Base-by-base conservation (phyloP, 768 basidiomycete genomes). In the Imleria badia region DNA sequence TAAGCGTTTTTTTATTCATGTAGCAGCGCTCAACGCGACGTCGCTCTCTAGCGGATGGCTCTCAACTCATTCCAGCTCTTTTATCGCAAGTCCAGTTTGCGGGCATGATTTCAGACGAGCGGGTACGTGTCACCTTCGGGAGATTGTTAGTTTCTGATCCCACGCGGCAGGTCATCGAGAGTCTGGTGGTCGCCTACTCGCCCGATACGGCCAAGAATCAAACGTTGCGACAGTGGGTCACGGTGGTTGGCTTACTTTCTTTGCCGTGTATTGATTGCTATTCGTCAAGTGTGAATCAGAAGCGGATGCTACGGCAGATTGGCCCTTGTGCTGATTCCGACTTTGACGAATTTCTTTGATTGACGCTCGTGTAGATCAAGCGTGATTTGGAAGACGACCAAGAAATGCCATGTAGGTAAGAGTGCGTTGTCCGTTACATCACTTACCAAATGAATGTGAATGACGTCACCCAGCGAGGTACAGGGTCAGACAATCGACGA, bases 231-330 rank as follows among this genome's bases (percentile, higher is more conserved):
- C 95, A 98, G 68, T 93, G 87, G 62, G n/a, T n/a, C n/a, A n/a
- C n/a, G n/a, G n/a, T n/a, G n/a, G n/a, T 71, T 97, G 36, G 80
- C 86, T 4, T 90, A 88, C n/a, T 68, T 96, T 96, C 77, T 85
- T 95, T n/a, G 89, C 85, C 2, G 83, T 86, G 0, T 97, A 88
- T 65, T 90, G 90, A n/a, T n/a, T n/a, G n/a, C 69, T 91, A 86
- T 70, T 91, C 91, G n/a, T 86, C 87, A 1, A 68, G 80, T 6
- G 61, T 62, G 20, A 91, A 95, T 63, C n/a, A n/a, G n/a, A n/a
- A n/a, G n/a, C n/a, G n/a, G n/a, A n/a, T n/a, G n/a, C n/a, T n/a
- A n/a, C n/a, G n/a, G n/a, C n/a, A n/a, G n/a, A n/a, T n/a, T n/a
- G 26, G 26, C 6, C 6, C 26, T 26, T 26, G n/a, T n/a, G n/a